phyloP scores from a whole-genome alignment of 176 grass and related monocot species.

The Dactylis glomerata region DNA sequence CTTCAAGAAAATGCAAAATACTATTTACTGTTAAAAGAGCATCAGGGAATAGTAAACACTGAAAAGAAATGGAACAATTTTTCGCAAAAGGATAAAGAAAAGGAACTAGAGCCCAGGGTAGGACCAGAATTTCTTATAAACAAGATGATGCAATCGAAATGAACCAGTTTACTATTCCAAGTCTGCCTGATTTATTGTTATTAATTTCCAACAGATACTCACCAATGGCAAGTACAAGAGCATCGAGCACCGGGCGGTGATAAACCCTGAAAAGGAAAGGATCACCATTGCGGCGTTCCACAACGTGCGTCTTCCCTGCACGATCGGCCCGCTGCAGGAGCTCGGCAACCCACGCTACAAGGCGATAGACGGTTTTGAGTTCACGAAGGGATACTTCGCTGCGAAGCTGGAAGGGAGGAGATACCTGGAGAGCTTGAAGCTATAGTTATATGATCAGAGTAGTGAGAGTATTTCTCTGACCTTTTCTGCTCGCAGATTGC shows the following conservation, averaged over 20 bases:
- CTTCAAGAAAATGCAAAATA: background rate
- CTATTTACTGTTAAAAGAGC: background rate
- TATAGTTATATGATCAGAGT: conserved; percentile 10
- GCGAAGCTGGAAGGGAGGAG: conserved; percentile 46
- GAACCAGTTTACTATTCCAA: background rate
- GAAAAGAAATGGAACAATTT: too few species aligned
- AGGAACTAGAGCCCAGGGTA: background rate
- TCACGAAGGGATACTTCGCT: conserved; percentile 44
- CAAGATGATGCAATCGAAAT: background rate
- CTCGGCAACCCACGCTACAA: conserved; percentile 36
- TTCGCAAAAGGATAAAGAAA: background rate
- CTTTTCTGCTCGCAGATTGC: background rate
- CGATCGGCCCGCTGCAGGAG: conserved; percentile 43
- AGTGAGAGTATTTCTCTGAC: background rate
- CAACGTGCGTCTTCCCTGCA: conserved; percentile 31
- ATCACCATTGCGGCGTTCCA: conserved; percentile 41
- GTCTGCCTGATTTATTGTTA: background rate
- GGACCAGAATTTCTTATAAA: background rate
- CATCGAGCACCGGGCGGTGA: conserved; percentile 37
- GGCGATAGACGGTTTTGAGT: conserved; percentile 26
- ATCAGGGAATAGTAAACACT: background rate
- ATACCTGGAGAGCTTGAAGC: conserved; percentile 54
- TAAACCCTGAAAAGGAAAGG: conserved; percentile 31
- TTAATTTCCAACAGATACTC: conserved; percentile 17
- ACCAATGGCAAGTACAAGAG: conserved; percentile 46